Percentiles rank a stretch among this genome's conserved stretches.
Evolutionary conservation across 164 flowering plant genomes (phyloP).

Genomic region (Chloranthus sessilifolius): DNA sequence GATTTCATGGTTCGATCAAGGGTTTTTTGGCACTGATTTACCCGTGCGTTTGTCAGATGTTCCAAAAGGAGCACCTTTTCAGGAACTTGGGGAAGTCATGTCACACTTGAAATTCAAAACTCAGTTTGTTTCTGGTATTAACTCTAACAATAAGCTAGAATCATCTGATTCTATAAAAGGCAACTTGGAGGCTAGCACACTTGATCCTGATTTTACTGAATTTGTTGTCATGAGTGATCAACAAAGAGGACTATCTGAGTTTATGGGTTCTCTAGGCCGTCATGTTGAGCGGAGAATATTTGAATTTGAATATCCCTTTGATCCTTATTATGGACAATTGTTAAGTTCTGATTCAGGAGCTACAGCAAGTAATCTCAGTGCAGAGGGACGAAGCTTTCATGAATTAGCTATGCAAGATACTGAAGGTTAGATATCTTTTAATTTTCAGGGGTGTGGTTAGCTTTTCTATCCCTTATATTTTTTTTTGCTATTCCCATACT

Average conservation of each 20-base stretch:
- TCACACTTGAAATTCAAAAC: slow-evolving; percentile 48
- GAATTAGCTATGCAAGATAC: slow-evolving; percentile 46
- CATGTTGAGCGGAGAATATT: slow-evolving; percentile 25
- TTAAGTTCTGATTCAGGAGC: slow-evolving; percentile 1
- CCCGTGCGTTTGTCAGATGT: slow-evolving; percentile 76
- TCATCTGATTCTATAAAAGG: slow-evolving; percentile 26
- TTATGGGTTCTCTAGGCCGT: slow-evolving; percentile 25
- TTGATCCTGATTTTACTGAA: slow-evolving; percentile 21
- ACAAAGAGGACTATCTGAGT: slow-evolving; percentile 24
- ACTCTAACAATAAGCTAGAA: slow-evolving; percentile 21
- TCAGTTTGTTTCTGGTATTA: slow-evolving; percentile 16
- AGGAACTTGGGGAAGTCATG: slow-evolving; percentile 64
- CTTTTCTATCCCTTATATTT: not conserved
- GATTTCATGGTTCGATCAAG: slow-evolving; percentile 87
- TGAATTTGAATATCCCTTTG: slow-evolving; percentile 25
- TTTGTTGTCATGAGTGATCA: slow-evolving; percentile 20
- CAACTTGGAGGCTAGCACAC: slow-evolving; percentile 23
- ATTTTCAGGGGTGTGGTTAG: not conserved
- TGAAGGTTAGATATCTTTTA: slow-evolving; percentile 39
- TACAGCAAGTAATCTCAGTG: slow-evolving; percentile 2
- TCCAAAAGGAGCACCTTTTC: slow-evolving; percentile 68
- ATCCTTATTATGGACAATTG: slow-evolving; percentile 12
- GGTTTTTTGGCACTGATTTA: slow-evolving; percentile 82
- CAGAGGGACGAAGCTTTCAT: slow-evolving; percentile 39
- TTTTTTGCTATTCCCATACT: slow-evolving; percentile 1